Evolutionary conservation across 2,329 filamentous ascomycete species (phyloP).

Genomic region (Epicoccum nigrum): DNA sequence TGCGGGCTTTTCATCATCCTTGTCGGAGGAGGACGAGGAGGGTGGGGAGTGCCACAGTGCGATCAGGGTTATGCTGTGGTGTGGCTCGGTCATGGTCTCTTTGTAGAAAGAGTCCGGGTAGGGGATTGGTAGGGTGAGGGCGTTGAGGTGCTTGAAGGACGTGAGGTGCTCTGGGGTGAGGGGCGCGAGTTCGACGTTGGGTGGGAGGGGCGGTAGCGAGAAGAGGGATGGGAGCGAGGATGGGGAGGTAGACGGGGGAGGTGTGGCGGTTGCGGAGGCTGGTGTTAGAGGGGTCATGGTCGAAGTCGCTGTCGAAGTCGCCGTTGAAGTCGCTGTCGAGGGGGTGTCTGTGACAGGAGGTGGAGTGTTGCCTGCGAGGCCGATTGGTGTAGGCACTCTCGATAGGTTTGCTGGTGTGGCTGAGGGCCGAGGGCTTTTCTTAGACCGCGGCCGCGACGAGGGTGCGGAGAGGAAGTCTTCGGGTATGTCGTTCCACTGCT

Average conservation of each 20-base stretch:
- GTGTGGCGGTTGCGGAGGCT: not conserved
- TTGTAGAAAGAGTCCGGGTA: slow-evolving; percentile 68
- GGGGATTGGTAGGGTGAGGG: slow-evolving; percentile 64
- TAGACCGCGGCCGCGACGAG: slow-evolving; percentile 30
- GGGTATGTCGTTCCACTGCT: slow-evolving; percentile 39
- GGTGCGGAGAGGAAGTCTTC: slow-evolving; percentile 35
- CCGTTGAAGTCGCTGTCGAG: not conserved
- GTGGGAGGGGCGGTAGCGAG: slow-evolving; percentile 46
- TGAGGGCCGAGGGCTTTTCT: slow-evolving; percentile 35
- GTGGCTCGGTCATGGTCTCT: slow-evolving; percentile 62
- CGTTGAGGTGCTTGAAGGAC: slow-evolving; percentile 63
- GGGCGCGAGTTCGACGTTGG: slow-evolving; percentile 60
- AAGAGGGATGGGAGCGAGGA: slow-evolving; percentile 24
- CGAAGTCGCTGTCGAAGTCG: not conserved
- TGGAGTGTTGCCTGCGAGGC: not conserved
- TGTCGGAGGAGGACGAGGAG: not conserved
- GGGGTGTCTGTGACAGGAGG: slow-evolving; percentile 7
- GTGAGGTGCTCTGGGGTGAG: slow-evolving; percentile 61
- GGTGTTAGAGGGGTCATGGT: too few relatives aligned
- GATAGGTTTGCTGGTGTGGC: slow-evolving; percentile 25
- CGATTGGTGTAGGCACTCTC: slow-evolving; percentile 24
- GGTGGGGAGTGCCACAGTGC: slow-evolving; percentile 61
- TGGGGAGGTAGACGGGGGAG: not conserved
- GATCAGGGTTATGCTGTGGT: slow-evolving; percentile 63
- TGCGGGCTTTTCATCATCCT: slow-evolving; percentile 13